A percentile compares a stretch with the other conserved stretches of the same genome.
phyloP scores from a whole-genome alignment of 2,329 filamentous ascomycete genomes.

The Emmonsiellopsis sp. region DNA sequence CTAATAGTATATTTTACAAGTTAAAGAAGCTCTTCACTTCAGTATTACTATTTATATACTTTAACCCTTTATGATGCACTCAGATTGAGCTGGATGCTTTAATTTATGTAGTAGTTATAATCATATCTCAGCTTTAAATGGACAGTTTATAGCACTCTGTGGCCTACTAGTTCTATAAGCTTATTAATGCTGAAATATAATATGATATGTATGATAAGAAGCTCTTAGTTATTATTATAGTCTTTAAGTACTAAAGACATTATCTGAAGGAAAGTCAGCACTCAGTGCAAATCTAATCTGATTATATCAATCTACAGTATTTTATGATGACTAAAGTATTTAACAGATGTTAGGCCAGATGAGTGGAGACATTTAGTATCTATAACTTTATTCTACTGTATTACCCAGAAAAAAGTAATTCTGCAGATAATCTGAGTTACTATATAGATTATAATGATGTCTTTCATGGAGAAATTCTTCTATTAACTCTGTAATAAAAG shows the following conservation, averaged over 20 bases:
- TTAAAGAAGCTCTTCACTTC: too few relatives aligned
- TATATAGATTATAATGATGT: neutral
- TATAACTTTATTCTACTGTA: slow-evolving; percentile 6
- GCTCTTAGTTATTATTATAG: slow-evolving; percentile 20
- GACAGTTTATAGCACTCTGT: slow-evolving; percentile 13
- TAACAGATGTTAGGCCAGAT: slow-evolving; percentile 4
- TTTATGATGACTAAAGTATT: too few relatives aligned
- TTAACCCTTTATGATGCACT: slow-evolving; percentile 10
- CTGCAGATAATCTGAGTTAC: neutral
- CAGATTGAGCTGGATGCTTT: slow-evolving; percentile 19
- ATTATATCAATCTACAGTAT: slow-evolving; percentile 22
- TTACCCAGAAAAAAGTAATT: neutral
- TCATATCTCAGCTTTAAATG: slow-evolving; percentile 14
- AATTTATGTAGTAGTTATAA: slow-evolving; percentile 8
- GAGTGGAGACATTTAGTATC: neutral
- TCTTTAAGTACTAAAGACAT: slow-evolving; percentile 16
- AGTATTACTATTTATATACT: slow-evolving; percentile 15
- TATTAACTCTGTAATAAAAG: too few relatives aligned
- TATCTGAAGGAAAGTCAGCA: slow-evolving; percentile 11
- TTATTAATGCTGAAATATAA: slow-evolving; percentile 13
- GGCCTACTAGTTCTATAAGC: slow-evolving; percentile 18
- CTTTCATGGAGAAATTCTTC: neutral
- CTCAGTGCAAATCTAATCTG: slow-evolving; percentile 15
- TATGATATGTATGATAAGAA: slow-evolving; percentile 25
- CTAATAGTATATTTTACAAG: too few relatives aligned